These are phyloP conservation scores for Cordyceps tenuipes DNA, from an alignment of 2,329 filamentous ascomycete species.

Conservation along the genomic window DNA sequence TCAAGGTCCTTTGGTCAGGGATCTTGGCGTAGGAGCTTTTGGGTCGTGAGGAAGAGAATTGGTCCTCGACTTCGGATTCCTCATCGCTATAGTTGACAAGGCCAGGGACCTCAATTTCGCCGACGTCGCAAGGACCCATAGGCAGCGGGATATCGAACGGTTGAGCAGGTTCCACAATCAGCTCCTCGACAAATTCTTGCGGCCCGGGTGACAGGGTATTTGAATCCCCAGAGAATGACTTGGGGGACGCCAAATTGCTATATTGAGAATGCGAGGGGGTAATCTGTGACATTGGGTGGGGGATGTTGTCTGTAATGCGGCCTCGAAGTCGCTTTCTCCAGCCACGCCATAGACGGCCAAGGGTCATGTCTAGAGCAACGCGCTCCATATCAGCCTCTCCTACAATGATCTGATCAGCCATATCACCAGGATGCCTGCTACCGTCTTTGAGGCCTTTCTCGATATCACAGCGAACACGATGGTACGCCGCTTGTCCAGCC, in stretches of 20 bases:
- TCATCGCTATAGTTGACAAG: slow-evolving; percentile 55
- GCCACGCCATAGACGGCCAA: slow-evolving; percentile 85
- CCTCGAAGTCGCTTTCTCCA: slow-evolving; percentile 82
- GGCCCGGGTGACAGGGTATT: slow-evolving; percentile 10
- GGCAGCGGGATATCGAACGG: slow-evolving; percentile 56
- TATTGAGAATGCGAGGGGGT: slow-evolving; percentile 26
- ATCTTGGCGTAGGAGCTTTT: slow-evolving; percentile 32
- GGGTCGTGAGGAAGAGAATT: slow-evolving; percentile 29
- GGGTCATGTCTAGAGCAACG: slow-evolving; percentile 77
- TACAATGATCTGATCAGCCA: slow-evolving; percentile 64
- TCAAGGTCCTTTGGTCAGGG: neutral
- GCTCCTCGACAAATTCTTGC: slow-evolving; percentile 15
- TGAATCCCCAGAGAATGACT: slow-evolving; percentile 11
- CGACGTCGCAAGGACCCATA: slow-evolving; percentile 56
- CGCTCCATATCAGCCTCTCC: slow-evolving; percentile 91
- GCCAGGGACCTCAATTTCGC: slow-evolving; percentile 74
- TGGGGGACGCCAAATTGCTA: slow-evolving; percentile 30
- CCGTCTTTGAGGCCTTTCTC: slow-evolving; percentile 52
- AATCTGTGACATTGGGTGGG: slow-evolving; percentile 42
- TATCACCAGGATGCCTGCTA: slow-evolving; percentile 34
- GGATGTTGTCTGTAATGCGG: slow-evolving; percentile 38
- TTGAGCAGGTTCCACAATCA: slow-evolving; percentile 22
- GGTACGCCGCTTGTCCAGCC: slow-evolving; percentile 74
- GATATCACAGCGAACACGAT: slow-evolving; percentile 51
- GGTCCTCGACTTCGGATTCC: slow-evolving; percentile 40